Evolutionary conservation across 2,329 filamentous ascomycete genomes (phyloP), one percentile per base, ranked within the genome.

Genomic region (Teratosphaeria gauchensis): DNA sequence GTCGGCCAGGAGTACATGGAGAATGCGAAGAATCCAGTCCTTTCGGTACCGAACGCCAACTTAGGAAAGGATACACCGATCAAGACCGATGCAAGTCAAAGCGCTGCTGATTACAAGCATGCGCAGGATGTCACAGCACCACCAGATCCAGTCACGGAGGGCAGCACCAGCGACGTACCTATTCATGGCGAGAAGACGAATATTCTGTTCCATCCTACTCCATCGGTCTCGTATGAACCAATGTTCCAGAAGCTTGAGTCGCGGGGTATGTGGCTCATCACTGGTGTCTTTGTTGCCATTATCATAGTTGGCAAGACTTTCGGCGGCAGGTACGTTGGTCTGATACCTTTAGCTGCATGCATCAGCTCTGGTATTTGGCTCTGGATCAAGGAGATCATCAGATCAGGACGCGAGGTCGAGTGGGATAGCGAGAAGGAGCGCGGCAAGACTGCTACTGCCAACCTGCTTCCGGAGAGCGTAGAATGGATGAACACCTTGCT

Each of bases 111-210:
- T 63, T 96, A 97, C 73, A 89, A 88, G 63, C 71, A 87, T 59
- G 89, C 85, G 9, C 92, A 96, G 74, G 92, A 97, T 74, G 80
- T 95, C 59, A 95, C 90, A 0, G 89, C 92, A 0, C 92, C 92
- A 1, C 92, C 92, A 1, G 92, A 95, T 64, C 92, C 92, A 0
- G 79, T 96, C 21, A 85, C 86, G 16, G 82, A 86, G 59, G 90
- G 90, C 28, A 84, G 87, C 35, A 97, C 92, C 0, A 92, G 90
- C 30, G 94, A 97, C 73, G 91, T 97, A 1, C 94, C 94, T 2
- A 95, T 97, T 59, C 89, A 92, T 69, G 92, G 92, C 68, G 92
- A 97, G 71, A 96, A 94, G 81, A 97, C 94, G 3, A 96, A 96
- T 62, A 86, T 97, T 19, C 81, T 96, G 32, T 97, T 97, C 74